phyloP scores from a whole-genome alignment of 2,329 filamentous ascomycete species.

The Thelonectria discophora region DNA sequence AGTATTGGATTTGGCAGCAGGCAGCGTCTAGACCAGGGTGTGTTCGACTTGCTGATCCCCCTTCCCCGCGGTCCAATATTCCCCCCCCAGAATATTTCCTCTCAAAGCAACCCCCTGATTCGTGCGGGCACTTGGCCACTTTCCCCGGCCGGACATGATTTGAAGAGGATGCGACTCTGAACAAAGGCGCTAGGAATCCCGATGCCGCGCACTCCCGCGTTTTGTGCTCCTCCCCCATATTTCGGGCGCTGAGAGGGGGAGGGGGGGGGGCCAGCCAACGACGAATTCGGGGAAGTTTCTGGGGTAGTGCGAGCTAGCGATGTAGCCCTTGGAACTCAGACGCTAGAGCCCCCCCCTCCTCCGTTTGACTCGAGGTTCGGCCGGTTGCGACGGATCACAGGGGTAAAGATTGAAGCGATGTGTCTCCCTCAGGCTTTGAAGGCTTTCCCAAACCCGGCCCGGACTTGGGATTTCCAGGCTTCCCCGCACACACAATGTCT shows the following conservation, averaged over 20 bases:
- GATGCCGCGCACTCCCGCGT: not conserved
- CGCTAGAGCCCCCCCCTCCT: not conserved
- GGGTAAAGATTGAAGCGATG: too few species aligned
- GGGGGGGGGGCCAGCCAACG: too few species aligned
- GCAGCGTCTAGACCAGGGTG: not conserved
- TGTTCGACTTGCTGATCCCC: not conserved
- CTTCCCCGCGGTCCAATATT: not conserved
- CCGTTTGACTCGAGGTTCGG: too few species aligned
- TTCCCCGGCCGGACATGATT: not conserved
- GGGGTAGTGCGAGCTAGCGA: not conserved
- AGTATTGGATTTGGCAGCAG: not conserved
- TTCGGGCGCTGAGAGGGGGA: not conserved
- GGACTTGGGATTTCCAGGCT: too few species aligned
- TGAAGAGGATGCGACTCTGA: not conserved
- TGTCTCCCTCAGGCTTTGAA: too few species aligned
- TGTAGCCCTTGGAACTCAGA: too few species aligned
- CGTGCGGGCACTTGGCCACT: not conserved
- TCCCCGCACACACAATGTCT: too few species aligned
- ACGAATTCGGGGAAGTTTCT: not conserved
- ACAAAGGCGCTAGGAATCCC: not conserved
- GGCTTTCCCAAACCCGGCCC: too few species aligned
- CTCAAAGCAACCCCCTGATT: not conserved
- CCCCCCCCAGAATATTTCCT: not conserved
- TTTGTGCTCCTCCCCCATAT: not conserved
- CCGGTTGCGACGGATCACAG: too few species aligned